A percentile compares a stretch with the other conserved stretches of the same genome.
Conservation (phyloP, 2,329 filamentous ascomycete genomes). For the Colletotrichum sp. region DNA sequence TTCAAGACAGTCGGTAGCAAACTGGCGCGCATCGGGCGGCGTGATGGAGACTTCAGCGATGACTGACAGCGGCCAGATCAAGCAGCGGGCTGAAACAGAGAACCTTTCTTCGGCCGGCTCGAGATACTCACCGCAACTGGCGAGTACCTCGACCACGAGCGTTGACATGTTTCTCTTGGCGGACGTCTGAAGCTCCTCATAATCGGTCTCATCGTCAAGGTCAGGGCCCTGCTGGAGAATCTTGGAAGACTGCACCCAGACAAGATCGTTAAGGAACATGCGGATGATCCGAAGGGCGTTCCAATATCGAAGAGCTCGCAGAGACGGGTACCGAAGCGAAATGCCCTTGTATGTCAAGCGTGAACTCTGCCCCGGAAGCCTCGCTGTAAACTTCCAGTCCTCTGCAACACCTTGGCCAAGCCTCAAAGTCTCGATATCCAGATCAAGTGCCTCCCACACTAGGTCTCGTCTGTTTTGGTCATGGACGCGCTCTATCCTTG, state of each 20-base stretch:
- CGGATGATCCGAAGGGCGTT: conserved; percentile 29
- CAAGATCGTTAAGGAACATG: conserved; percentile 26
- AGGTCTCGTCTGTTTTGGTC: conserved; percentile 7
- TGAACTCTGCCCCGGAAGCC: neutral
- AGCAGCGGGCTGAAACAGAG: conserved; percentile 23
- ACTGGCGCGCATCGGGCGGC: conserved; percentile 5
- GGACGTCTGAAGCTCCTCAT: conserved; percentile 1
- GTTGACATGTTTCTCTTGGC: conserved; percentile 19
- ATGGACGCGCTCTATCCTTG: neutral
- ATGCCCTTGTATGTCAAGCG: conserved; percentile 21
- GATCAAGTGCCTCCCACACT: conserved; percentile 22
- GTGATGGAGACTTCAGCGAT: conserved; percentile 17
- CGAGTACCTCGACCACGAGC: conserved; percentile 25
- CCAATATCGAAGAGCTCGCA: conserved; percentile 27
- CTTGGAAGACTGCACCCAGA: conserved; percentile 3
- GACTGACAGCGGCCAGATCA: conserved; percentile 28
- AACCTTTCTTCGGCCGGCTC: conserved; percentile 20
- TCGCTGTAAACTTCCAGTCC: conserved; percentile 10
- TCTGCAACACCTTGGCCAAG: neutral
- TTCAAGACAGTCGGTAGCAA: conserved; percentile 23
- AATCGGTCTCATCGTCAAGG: neutral
- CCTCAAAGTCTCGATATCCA: conserved; percentile 22
- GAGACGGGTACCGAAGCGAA: conserved; percentile 24
- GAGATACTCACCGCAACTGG: conserved; percentile 24
- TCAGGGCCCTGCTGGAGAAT: neutral